Evolutionary conservation across 192 early-diverging fungal species (phyloP), one percentile per base, ranked within the genome.

Genomic region (Rhizoclosmatium globosum): DNA sequence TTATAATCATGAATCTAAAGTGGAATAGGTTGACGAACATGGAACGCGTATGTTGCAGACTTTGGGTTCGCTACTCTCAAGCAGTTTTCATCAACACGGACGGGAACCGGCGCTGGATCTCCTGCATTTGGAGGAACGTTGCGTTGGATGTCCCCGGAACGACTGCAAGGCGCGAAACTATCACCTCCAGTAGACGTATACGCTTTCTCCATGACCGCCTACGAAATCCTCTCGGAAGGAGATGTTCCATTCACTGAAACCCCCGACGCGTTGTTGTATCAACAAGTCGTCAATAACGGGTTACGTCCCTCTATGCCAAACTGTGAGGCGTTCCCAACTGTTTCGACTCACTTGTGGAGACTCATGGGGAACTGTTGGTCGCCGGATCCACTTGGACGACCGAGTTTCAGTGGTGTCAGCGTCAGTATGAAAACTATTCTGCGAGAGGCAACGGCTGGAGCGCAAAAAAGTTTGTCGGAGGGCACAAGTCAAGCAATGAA

Each of bases 101-200:
- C 38, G n/a, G 58, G 68, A n/a, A 23, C 23, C 17, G 11, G 42
- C 50, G 42, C 41, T n/a, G 41, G 39, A 4, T 45, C 23, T 17
- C 56, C 39, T 9, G 46, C 45, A 11, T 68, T 77, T 77, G 76
- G 67, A 2, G 79, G 79, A 19, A 81, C 79, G 15, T 68, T 81
- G 21, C 60, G 82, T 45, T 83, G 78, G 78, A 80, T 83, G 74
- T 76, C 79, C 23, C 82, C 82, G 17, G 82, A 83, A 68, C 50
- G 79, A 9, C 76, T 80, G 48, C 62, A 68, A 39, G 79, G 79
- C 31, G 61, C 38, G 42, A 13, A 31, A 43, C 65, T 73, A 4
- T 57, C 79, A 13, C 68, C 79, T n/a, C 47, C 80, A 13, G 64
- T 75, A 4, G 80, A 81, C 57, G 68, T 81, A 11, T 81, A 76